phyloP scores from a whole-genome alignment of 805 yeast genomes.

The Saccharomycopsis fibuligera region DNA sequence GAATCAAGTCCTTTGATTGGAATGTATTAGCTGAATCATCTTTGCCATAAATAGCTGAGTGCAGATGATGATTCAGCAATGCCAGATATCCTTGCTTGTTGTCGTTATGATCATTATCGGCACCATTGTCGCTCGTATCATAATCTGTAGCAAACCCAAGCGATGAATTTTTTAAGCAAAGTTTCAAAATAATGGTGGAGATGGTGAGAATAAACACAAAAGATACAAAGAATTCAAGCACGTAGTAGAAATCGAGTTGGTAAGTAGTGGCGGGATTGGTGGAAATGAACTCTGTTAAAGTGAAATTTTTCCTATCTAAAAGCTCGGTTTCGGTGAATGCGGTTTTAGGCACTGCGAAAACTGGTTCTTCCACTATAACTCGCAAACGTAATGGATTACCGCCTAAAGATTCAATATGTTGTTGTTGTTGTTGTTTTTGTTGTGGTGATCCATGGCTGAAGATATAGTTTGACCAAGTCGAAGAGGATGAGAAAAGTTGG shows the following conservation, averaged over 20 bases:
- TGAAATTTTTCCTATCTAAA: not conserved
- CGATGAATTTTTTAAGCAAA: too few relatives aligned
- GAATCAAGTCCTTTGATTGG: slow-evolving; percentile 26
- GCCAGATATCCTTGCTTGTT: too few relatives aligned
- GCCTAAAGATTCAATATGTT: too few relatives aligned
- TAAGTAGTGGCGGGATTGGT: not conserved
- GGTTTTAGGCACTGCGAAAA: slow-evolving; percentile 19
- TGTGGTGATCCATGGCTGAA: not conserved
- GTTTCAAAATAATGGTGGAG: slow-evolving; percentile 39
- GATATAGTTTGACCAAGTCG: too few relatives aligned
- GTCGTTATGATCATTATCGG: too few relatives aligned
- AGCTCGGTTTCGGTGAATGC: not conserved
- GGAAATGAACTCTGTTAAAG: not conserved
- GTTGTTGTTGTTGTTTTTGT: not conserved
- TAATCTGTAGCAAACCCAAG: too few relatives aligned
- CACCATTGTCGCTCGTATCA: too few relatives aligned
- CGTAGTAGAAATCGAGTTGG: slow-evolving; percentile 41
- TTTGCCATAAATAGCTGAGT: not conserved
- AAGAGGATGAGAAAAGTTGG: too few relatives aligned
- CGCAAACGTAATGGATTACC: slow-evolving; percentile 17
- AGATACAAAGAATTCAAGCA: slow-evolving; percentile 50
- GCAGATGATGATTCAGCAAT: not conserved
- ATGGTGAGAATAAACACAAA: slow-evolving; percentile 46
- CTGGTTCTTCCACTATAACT: slow-evolving; percentile 27
- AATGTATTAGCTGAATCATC: not conserved